Evolutionary conservation across 139 green algal genomes (phyloP).

Genomic region (Tetraselmis striata): DNA sequence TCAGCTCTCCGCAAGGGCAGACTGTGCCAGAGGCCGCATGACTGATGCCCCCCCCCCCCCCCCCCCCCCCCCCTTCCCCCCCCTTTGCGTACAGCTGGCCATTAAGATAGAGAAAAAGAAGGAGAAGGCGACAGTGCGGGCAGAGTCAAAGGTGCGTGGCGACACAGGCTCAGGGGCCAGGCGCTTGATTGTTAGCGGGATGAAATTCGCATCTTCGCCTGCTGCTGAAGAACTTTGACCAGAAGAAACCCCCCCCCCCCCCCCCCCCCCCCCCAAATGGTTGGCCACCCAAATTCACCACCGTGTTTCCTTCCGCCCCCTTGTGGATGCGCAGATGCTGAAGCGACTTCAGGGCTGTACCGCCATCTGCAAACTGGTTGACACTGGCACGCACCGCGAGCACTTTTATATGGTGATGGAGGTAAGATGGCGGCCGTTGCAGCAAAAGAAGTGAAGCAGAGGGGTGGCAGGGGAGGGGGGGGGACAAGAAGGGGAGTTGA

Average conservation of each 20-base stretch:
- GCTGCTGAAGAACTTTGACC: no score
- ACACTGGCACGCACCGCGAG: conserved; percentile 36
- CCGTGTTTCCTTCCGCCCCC: not conserved
- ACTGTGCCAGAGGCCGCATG: no score
- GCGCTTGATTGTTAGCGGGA: not conserved
- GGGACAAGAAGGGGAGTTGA: no score
- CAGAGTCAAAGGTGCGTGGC: not conserved
- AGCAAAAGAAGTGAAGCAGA: no score
- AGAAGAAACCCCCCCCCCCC: not conserved
- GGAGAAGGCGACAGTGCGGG: not conserved
- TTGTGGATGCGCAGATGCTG: conserved; percentile 36
- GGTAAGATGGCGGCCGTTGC: no score
- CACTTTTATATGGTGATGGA: conserved; percentile 76
- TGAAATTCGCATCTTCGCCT: not conserved
- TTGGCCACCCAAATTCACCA: no score
- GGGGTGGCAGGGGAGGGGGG: no score
- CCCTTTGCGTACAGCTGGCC: not conserved
- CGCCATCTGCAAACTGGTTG: conserved; percentile 31
- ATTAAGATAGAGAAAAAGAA: not conserved
- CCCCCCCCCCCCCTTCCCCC: no score
- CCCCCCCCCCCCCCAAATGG: no score
- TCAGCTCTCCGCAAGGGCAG: no score
- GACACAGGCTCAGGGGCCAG: not conserved
- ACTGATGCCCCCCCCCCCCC: no score
- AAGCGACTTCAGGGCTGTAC: conserved; percentile 25